Percentiles rank a stretch among this genome's conserved stretches.
Evolutionary conservation across 148 eudicot species (phyloP).

Genomic region (Silene uniflora): DNA sequence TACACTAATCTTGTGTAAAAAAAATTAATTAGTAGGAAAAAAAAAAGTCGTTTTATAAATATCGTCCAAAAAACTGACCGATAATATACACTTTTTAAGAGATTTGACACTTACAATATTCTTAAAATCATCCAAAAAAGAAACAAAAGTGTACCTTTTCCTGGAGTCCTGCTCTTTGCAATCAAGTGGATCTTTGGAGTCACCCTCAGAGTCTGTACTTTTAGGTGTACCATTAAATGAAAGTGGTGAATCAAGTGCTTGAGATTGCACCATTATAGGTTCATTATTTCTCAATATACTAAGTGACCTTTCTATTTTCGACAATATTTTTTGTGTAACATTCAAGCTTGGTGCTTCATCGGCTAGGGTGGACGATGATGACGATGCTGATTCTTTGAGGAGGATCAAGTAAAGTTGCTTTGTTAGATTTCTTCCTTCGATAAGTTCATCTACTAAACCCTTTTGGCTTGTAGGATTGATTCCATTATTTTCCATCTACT

Average conservation of each 20-base stretch:
- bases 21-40: too few relatives aligned
- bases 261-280: neutral
- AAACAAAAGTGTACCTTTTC: conserved; percentile 16
- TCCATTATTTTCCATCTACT: neutral
- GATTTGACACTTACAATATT: too few relatives aligned
- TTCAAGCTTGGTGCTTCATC: conserved; percentile 20
- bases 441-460: conserved; percentile 25
- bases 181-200: conserved; percentile 26
- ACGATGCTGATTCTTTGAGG: conserved; percentile 14
- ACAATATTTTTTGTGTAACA: conserved; percentile 24
- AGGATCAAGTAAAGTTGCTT: conserved; percentile 26
- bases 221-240: conserved; percentile 30
- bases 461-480: conserved; percentile 9
- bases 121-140: neutral
- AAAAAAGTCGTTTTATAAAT: too few relatives aligned
- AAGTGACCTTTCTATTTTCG: conserved; percentile 29
- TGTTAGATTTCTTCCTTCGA: conserved; percentile 30
- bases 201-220: conserved; percentile 31
- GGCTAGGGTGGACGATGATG: neutral
- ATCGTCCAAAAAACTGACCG: too few relatives aligned
- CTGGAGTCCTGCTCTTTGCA: conserved; percentile 12
- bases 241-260: conserved; percentile 23
- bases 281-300: conserved; percentile 22
- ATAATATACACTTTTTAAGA: too few relatives aligned
- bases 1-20: too few relatives aligned